Evolutionary conservation across 768 basidiomycete species (phyloP).

Genomic region (Macrocybe gigantea): DNA sequence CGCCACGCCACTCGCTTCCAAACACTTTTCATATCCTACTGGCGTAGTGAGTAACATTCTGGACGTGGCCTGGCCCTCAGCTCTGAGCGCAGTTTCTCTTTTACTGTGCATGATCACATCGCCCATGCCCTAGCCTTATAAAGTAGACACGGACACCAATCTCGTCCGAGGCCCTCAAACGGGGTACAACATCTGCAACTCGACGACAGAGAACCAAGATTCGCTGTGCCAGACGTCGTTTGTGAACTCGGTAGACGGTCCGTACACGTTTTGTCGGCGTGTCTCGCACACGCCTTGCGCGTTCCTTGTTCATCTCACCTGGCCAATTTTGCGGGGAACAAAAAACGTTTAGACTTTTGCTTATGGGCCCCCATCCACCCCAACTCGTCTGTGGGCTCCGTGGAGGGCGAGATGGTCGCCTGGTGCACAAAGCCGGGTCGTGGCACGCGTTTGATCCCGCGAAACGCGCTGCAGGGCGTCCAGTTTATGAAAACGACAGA

Average conservation of each 20-base stretch:
- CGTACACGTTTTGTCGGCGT: neutral
- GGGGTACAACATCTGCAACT: slow-evolving; percentile 60
- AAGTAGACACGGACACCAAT: slow-evolving; percentile 22
- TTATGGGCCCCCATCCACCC: slow-evolving; percentile 45
- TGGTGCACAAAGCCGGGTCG: slow-evolving; percentile 61
- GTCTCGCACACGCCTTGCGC: neutral
- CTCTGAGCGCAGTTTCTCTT: neutral
- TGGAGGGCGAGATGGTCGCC: slow-evolving; percentile 56
- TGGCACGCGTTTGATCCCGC: slow-evolving; percentile 61
- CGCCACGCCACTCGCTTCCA: slow-evolving; percentile 34
- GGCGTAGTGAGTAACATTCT: slow-evolving; percentile 29
- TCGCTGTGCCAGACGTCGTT: slow-evolving; percentile 52
- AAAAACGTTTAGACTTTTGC: slow-evolving; percentile 42
- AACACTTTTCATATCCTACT: slow-evolving; percentile 33
- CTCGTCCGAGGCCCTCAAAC: slow-evolving; percentile 42
- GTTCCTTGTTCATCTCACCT: too few species aligned
- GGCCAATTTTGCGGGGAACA: too few species aligned
- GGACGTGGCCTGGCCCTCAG: too few species aligned
- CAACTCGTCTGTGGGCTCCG: slow-evolving; percentile 45
- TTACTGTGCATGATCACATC: neutral
- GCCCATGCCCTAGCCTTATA: slow-evolving; percentile 16
- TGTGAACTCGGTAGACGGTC: slow-evolving; percentile 46
- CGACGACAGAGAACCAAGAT: slow-evolving; percentile 43
- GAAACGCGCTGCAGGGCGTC: slow-evolving; percentile 47
- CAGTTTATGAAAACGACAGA: slow-evolving; percentile 48